Evolutionary conservation across 305 asterid genomes (phyloP).

Genomic region (Nicotiana rustica): DNA sequence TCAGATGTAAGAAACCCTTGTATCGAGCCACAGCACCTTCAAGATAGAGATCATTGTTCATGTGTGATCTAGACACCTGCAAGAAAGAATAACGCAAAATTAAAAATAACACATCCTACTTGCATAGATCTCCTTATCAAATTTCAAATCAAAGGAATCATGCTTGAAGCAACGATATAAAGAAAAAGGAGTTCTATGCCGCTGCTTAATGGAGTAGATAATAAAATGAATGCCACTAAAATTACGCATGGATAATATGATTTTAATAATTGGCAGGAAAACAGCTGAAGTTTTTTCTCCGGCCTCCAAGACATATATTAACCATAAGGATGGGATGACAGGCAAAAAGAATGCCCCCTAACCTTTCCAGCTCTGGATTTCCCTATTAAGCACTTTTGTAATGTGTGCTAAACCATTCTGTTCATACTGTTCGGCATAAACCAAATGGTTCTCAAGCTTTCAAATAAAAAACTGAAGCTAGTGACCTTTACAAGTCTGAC

Average conservation of each 20-base stretch:
- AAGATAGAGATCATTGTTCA: slow-evolving; percentile 67
- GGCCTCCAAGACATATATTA: neutral
- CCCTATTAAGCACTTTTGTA: slow-evolving; percentile 4
- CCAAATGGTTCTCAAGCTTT: neutral
- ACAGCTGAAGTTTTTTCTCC: slow-evolving; percentile 24
- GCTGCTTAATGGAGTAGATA: neutral
- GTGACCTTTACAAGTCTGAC: neutral
- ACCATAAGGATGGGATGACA: slow-evolving; percentile 19
- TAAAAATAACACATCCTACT: neutral
- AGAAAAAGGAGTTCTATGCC: neutral
- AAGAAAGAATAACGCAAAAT: slow-evolving; percentile 26
- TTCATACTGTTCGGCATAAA: neutral
- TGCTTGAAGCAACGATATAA: neutral
- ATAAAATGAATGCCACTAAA: neutral
- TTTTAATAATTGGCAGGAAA: slow-evolving; percentile 6
- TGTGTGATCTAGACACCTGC: slow-evolving; percentile 75
- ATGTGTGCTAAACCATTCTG: neutral
- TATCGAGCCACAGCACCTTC: slow-evolving; percentile 92
- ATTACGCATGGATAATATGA: neutral
- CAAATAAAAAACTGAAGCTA: neutral
- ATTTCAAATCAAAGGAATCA: neutral
- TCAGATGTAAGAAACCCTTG: slow-evolving; percentile 90
- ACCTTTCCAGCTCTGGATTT: neutral
- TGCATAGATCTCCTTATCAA: neutral
- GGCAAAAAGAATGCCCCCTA: slow-evolving; percentile 20